Evolutionary conservation across 2,329 filamentous ascomycete species (phyloP).

Genomic region (Aurifilum marmelostoma): DNA sequence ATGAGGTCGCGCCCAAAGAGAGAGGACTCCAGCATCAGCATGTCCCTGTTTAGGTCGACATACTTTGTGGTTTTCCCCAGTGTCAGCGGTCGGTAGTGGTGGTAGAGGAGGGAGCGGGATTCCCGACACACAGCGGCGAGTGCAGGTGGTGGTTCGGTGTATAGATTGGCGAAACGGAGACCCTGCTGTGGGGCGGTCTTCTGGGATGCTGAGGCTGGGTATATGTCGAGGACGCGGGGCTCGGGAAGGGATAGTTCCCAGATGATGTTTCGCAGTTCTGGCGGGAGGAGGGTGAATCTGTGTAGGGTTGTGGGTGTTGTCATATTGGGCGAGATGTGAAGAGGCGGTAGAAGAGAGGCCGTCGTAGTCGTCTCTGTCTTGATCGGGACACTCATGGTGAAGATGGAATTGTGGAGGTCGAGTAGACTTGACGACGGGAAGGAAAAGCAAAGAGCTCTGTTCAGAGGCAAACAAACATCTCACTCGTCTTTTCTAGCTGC

Average conservation of each 20-base stretch:
- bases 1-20: slow-evolving; percentile 51
- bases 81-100: slow-evolving; percentile 48
- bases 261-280: slow-evolving; percentile 50
- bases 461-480: slow-evolving; percentile 4
- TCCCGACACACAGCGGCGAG: slow-evolving; percentile 50
- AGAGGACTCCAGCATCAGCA: slow-evolving; percentile 52
- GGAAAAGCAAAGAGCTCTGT: neutral
- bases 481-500: neutral
- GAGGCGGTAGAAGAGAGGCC: neutral
- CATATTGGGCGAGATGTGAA: neutral
- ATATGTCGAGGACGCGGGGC: slow-evolving; percentile 49
- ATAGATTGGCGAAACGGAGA: slow-evolving; percentile 51
- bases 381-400: neutral
- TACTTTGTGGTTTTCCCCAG: slow-evolving; percentile 51
- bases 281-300: slow-evolving; percentile 42
- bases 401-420: neutral
- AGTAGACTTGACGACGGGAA: neutral
- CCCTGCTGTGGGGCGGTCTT: slow-evolving; percentile 45
- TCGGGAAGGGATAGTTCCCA: slow-evolving; percentile 51
- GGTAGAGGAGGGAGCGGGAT: slow-evolving; percentile 46
- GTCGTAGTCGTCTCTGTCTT: neutral
- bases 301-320: slow-evolving; percentile 31
- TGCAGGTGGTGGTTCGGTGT: slow-evolving; percentile 48
- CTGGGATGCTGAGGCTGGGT: slow-evolving; percentile 48
- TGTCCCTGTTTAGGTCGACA: slow-evolving; percentile 49